These are phyloP conservation scores for Chondrostereum purpureum DNA, from an alignment of 1,284 basidiomycete species.

Conservation along the genomic window DNA sequence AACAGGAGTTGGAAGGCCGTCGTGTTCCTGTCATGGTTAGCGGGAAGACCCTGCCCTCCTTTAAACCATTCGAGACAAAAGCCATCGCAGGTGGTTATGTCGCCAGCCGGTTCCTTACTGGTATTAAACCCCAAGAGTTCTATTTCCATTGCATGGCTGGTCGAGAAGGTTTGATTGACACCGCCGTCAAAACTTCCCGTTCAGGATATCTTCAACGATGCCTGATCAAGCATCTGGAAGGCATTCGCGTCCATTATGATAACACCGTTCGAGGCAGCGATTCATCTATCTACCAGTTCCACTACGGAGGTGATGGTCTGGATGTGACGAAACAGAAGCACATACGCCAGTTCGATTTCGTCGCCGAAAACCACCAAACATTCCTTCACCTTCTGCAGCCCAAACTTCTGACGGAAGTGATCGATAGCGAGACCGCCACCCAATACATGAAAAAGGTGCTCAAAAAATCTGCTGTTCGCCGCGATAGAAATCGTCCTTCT, in stretches of 20 bases:
- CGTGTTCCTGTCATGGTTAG: slow-evolving; percentile 99
- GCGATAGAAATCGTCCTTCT: slow-evolving; percentile 37
- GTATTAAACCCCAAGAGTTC: slow-evolving; percentile 97
- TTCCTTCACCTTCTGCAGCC: slow-evolving; percentile 75
- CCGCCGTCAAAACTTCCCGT: slow-evolving; percentile 97
- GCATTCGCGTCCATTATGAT: slow-evolving; percentile 95
- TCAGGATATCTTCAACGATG: slow-evolving; percentile 98
- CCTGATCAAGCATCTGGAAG: slow-evolving; percentile 97
- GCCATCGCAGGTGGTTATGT: slow-evolving; percentile 99
- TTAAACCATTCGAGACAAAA: slow-evolving; percentile 95
- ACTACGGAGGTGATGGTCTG: slow-evolving; percentile 94
- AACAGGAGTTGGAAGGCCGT: slow-evolving; percentile 97
- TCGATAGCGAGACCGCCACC: slow-evolving; percentile 67
- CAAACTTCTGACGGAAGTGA: slow-evolving; percentile 46
- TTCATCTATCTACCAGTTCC: slow-evolving; percentile 90
- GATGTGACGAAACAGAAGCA: slow-evolving; percentile 97
- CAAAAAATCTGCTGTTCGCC: slow-evolving; percentile 55
- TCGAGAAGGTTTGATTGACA: slow-evolving; percentile 97
- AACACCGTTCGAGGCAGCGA: slow-evolving; percentile 97
- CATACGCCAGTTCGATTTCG: slow-evolving; percentile 89
- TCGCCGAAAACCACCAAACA: slow-evolving; percentile 81
- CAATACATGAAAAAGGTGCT: slow-evolving; percentile 88
- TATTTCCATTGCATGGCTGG: slow-evolving; percentile 99
- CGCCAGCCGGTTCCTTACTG: slow-evolving; percentile 98
- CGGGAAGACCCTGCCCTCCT: slow-evolving; percentile 96